Conservation (phyloP, 805 yeast species). For the Candida xyloterini region DNA sequence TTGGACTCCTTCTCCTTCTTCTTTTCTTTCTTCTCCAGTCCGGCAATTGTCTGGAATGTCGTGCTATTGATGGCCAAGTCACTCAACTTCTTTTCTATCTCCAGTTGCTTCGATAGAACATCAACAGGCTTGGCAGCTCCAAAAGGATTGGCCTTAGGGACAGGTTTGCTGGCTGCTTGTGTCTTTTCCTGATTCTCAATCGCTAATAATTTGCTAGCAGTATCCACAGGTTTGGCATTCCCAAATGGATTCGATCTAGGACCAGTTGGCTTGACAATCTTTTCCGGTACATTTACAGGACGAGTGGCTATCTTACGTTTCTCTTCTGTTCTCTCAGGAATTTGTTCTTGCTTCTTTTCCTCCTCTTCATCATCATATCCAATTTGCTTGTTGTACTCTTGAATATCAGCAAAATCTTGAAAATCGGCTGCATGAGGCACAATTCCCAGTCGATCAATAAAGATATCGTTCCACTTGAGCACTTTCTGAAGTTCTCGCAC, state of each 20-base stretch:
- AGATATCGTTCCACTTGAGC: conserved; percentile 59
- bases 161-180: conserved; percentile 10
- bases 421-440: conserved; percentile 36
- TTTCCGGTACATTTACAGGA: background rate
- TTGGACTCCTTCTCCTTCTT: conserved; percentile 2
- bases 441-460: conserved; percentile 36
- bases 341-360: conserved; percentile 19
- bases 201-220: conserved; percentile 18
- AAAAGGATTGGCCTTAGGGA: conserved; percentile 59
- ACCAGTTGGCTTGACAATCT: background rate
- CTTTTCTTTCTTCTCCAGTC: conserved; percentile 16
- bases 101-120: conserved; percentile 59
- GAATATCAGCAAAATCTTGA: conserved; percentile 37
- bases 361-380: conserved; percentile 29
- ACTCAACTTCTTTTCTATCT: conserved; percentile 51
- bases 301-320: conserved; percentile 3
- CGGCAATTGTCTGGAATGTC: conserved; percentile 31
- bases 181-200: conserved; percentile 21
- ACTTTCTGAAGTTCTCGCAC: conserved; percentile 54
- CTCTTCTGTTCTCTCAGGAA: conserved; percentile 1
- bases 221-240: conserved; percentile 64
- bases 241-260: conserved; percentile 72
- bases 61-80: conserved; percentile 46
- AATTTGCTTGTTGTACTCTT: conserved; percentile 25
- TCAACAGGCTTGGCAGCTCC: conserved; percentile 88